Evolutionary conservation across 176 grass and related monocot species (phyloP).

Genomic region (Elymus sibiricus): DNA sequence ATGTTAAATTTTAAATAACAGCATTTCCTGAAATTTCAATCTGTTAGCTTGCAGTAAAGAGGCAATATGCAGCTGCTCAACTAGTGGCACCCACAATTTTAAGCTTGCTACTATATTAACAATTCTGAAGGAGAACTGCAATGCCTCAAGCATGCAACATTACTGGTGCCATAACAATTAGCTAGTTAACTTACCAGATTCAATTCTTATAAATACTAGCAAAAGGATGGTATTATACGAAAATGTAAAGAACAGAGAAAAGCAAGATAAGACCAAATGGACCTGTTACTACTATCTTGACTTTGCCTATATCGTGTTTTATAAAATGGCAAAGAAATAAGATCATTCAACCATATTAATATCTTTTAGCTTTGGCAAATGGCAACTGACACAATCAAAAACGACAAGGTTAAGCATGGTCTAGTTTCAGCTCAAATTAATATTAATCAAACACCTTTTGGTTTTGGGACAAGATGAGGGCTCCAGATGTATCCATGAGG

Average conservation of each 20-base stretch:
- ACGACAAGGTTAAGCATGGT: slow-evolving; percentile 24
- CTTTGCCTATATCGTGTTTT: neutral
- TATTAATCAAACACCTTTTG: slow-evolving; percentile 59
- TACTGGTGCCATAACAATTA: neutral
- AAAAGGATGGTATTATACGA: neutral
- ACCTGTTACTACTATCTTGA: neutral
- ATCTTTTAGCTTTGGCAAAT: neutral
- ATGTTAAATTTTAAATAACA: neutral
- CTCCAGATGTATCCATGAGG: slow-evolving; percentile 99
- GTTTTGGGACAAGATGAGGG: slow-evolving; percentile 94
- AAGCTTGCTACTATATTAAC: neutral
- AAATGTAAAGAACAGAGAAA: neutral
- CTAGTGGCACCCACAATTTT: neutral
- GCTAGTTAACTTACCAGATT: neutral
- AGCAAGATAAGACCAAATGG: neutral
- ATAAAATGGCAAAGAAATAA: slow-evolving; percentile 3
- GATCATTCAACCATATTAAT: neutral
- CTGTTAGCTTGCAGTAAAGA: neutral
- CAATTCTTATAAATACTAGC: neutral
- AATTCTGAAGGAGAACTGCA: neutral
- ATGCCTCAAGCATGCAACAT: neutral
- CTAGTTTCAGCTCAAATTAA: slow-evolving; percentile 18
- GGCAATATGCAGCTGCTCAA: neutral
- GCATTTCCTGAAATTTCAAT: neutral
- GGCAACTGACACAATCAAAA: neutral